Percentiles rank a stretch among this genome's conserved stretches.
Evolutionary conservation across 352 stramenopile genomes (phyloP).

Genomic region (Bremia lactucae): DNA sequence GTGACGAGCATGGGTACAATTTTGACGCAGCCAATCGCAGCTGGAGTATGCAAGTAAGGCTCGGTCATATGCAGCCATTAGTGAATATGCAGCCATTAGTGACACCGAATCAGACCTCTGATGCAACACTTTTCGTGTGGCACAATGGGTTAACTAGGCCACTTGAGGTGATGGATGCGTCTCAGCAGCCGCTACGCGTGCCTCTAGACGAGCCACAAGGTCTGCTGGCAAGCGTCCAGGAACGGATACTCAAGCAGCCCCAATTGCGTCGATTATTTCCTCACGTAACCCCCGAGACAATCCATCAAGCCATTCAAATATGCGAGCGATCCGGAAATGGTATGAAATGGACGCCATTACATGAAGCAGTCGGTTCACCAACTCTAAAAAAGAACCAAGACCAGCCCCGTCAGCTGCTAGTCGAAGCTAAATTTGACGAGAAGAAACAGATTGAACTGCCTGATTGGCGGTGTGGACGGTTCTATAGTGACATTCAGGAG

Average conservation of each 20-base stretch:
- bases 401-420: slow-evolving; percentile 32
- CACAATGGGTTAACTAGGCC: slow-evolving; percentile 10
- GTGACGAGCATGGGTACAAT: slow-evolving; percentile 1
- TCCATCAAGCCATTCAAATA: slow-evolving; percentile 31
- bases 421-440: slow-evolving; percentile 31
- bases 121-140: slow-evolving; percentile 16
- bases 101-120: slow-evolving; percentile 12
- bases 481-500: slow-evolving; percentile 33
- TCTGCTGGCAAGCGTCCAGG: slow-evolving; percentile 3
- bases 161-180: slow-evolving; percentile 11
- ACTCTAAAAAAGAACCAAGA: too few relatives aligned
- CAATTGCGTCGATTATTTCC: slow-evolving; percentile 30
- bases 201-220: slow-evolving; percentile 11
- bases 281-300: slow-evolving; percentile 13
- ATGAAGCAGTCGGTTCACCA: too few relatives aligned
- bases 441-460: neutral
- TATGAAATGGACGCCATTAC: slow-evolving; percentile 28
- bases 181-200: slow-evolving; percentile 25
- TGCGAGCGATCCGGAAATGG: slow-evolving; percentile 25
- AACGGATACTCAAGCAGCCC: slow-evolving; percentile 23
- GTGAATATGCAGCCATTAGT: too few relatives aligned
- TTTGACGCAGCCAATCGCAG: neutral
- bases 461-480: slow-evolving; percentile 41
- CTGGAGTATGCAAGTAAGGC: neutral
- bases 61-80: too few relatives aligned